phyloP scores from a whole-genome alignment of 2,329 filamentous ascomycete genomes.

The Fusarium bactridioides region DNA sequence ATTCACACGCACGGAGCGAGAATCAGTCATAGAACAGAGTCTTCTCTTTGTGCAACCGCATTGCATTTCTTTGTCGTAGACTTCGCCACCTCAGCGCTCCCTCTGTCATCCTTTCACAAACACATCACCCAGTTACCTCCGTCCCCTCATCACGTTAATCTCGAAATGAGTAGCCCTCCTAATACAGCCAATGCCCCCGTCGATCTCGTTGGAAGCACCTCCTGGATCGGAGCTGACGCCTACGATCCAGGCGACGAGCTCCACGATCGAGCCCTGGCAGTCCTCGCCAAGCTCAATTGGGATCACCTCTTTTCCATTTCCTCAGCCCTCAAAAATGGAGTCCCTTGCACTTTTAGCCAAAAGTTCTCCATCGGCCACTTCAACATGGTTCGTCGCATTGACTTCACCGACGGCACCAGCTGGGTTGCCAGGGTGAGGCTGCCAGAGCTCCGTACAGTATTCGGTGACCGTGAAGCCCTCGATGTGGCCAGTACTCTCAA shows the following conservation, averaged over 20 bases:
- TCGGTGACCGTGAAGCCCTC: not conserved
- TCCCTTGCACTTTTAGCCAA: not conserved
- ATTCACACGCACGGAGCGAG: not conserved
- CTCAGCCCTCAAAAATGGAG: not conserved
- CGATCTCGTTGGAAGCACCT: not conserved
- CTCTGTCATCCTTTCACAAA: not conserved
- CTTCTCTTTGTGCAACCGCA: not conserved
- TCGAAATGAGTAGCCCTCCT: not conserved
- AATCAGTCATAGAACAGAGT: rapidly evolving
- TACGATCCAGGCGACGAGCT: not conserved
- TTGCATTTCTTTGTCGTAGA: not conserved
- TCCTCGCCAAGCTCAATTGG: not conserved
- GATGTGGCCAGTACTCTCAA: not conserved
- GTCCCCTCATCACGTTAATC: not conserved
- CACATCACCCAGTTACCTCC: not conserved
- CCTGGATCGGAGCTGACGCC: not conserved
- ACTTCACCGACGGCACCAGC: not conserved
- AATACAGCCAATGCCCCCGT: too few species aligned
- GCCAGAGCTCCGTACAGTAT: rapidly evolving
- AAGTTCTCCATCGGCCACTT: not conserved
- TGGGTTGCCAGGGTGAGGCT: not conserved
- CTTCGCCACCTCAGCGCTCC: not conserved
- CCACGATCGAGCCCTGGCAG: not conserved
- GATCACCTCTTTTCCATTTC: not conserved
- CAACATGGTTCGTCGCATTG: not conserved